Evolutionary conservation across 176 grass and related monocot species (phyloP).

Genomic region (Echinochloa phyllopogon): DNA sequence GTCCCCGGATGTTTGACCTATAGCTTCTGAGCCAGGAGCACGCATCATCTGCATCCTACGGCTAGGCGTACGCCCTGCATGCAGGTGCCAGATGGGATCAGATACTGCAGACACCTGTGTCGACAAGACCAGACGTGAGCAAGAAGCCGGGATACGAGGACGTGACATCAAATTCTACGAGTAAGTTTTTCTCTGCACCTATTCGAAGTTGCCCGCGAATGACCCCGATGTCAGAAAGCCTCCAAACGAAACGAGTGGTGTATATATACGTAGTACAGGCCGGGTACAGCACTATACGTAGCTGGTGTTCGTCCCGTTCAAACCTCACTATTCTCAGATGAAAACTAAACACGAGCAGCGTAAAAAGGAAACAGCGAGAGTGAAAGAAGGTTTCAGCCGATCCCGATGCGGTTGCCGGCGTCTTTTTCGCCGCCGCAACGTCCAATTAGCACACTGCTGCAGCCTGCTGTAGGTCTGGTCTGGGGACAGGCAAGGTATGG

Average conservation of each 20-base stretch:
- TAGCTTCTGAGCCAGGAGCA: neutral
- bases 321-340: neutral
- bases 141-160: conserved; percentile 17
- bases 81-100: neutral
- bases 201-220: conserved; percentile 1
- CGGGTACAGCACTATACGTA: neutral
- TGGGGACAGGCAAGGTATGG: conserved; percentile 36
- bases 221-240: neutral
- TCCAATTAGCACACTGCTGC: conserved; percentile 23
- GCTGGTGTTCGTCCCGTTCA: neutral
- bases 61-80: neutral
- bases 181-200: neutral
- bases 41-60: neutral
- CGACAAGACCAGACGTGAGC: conserved; percentile 37
- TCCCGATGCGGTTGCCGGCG: conserved; percentile 22
- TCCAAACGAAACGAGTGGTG: neutral
- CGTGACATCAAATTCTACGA: conserved; percentile 15
- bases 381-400: conserved; percentile 22
- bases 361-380: neutral
- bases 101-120: neutral
- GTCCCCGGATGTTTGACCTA: conserved; percentile 4
- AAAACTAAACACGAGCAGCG: neutral
- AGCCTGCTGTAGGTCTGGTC: neutral
- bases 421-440: conserved; percentile 23
- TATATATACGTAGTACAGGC: no score